phyloP scores from a whole-genome alignment of 257 asterid genomes.

The Fraxinus americana region DNA sequence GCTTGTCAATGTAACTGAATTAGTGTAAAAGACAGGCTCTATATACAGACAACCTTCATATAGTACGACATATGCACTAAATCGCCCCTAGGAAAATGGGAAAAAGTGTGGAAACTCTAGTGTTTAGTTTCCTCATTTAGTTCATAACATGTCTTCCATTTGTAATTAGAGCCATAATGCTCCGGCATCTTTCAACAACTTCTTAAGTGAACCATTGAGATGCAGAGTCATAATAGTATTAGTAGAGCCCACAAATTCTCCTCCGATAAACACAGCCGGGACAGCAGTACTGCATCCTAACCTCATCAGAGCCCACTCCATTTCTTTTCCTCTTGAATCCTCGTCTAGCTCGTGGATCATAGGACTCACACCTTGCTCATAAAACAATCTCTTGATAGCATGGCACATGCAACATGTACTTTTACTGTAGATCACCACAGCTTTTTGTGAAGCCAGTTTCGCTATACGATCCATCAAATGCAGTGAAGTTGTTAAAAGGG shows the following conservation, averaged over 20 bases:
- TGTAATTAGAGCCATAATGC: neutral
- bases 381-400: slow-evolving; percentile 20
- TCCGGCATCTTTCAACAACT: slow-evolving; percentile 7
- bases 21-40: neutral
- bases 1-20: neutral
- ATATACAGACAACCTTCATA: neutral
- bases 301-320: slow-evolving; percentile 11
- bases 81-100: neutral
- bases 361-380: slow-evolving; percentile 23
- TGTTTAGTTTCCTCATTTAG: neutral
- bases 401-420: slow-evolving; percentile 27
- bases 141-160: neutral
- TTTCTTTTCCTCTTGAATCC: slow-evolving; percentile 3
- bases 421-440: slow-evolving; percentile 17
- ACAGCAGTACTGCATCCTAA: slow-evolving; percentile 14
- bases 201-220: slow-evolving; percentile 7
- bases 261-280: slow-evolving; percentile 9
- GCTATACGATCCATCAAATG: slow-evolving; percentile 37
- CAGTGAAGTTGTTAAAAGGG: neutral
- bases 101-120: neutral
- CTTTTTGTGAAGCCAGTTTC: slow-evolving; percentile 29
- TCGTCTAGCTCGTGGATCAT: slow-evolving; percentile 20
- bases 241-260: neutral
- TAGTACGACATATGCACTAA: neutral
- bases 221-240: slow-evolving; percentile 9